Evolutionary conservation across 495 filamentous ascomycete species (phyloP).

Genomic region (Penicillium herquei): DNA sequence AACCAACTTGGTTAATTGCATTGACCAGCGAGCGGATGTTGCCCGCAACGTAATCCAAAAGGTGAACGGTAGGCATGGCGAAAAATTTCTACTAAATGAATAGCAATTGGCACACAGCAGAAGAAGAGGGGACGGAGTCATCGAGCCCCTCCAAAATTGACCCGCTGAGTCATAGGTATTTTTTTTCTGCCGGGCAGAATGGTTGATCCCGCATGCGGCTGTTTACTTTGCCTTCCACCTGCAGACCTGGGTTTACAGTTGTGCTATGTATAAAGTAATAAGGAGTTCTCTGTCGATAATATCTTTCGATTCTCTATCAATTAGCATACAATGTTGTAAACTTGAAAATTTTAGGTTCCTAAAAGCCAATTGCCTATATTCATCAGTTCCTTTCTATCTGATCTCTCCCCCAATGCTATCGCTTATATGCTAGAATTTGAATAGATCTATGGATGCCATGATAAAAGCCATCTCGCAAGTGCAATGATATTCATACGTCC

Average conservation of each 20-base stretch:
- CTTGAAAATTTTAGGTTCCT: no score
- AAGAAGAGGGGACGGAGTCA: constrained; percentile 4
- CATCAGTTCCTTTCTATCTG: no score
- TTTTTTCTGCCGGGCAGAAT: constrained; percentile 30
- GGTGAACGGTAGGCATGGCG: constrained; percentile 83
- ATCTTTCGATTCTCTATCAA: no score
- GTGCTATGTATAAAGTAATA: no score
- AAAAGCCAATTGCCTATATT: no score
- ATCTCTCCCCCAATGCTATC: no score
- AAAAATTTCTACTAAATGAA: neutral
- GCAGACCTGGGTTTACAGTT: neutral
- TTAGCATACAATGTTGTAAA: no score
- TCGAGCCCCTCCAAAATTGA: constrained; percentile 24
- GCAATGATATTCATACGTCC: no score
- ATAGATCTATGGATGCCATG: no score
- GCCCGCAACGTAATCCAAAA: constrained; percentile 83
- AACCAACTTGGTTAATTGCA: constrained; percentile 92
- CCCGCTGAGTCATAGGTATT: constrained; percentile 27
- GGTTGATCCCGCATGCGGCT: neutral
- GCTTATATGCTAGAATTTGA: no score
- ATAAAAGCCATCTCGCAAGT: no score
- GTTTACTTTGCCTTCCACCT: neutral
- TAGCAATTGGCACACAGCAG: neutral
- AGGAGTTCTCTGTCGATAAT: no score
- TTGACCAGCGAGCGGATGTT: constrained; percentile 95